Conservation (phyloP, 1,139 yeast species). For the Pichia sp. region DNA sequence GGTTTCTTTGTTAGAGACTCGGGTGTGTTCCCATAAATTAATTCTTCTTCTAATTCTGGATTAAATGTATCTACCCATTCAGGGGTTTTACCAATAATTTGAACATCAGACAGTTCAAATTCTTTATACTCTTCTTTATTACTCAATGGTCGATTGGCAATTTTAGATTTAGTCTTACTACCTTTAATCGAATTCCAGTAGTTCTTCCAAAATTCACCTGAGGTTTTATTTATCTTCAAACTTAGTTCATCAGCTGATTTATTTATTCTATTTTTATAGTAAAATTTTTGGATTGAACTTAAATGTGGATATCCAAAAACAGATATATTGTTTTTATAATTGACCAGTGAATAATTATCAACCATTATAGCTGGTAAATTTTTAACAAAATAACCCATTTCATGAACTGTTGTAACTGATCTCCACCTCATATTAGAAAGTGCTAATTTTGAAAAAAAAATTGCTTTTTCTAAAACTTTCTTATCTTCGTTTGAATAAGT, state of each 20-base stretch:
- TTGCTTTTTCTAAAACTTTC: constrained; percentile 36
- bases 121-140: constrained; percentile 26
- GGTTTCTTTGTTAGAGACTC: background rate
- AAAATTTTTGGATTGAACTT: constrained; percentile 45
- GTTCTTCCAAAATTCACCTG: constrained; percentile 43
- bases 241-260: constrained; percentile 27
- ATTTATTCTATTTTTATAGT: constrained; percentile 45
- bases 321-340: constrained; percentile 28
- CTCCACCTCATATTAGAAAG: constrained; percentile 50
- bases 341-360: constrained; percentile 40
- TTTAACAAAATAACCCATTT: constrained; percentile 50
- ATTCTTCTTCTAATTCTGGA: constrained; percentile 20
- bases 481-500: constrained; percentile 36
- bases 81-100: constrained; percentile 22
- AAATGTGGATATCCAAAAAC: constrained; percentile 59
- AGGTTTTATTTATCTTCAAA: constrained; percentile 30
- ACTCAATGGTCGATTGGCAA: constrained; percentile 9
- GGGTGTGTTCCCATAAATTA: background rate
- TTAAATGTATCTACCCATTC: constrained; percentile 24
- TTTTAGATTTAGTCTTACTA: background rate
- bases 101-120: constrained; percentile 22
- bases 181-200: constrained; percentile 37
- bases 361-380: constrained; percentile 39
- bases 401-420: constrained; percentile 50
- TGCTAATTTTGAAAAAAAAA: constrained; percentile 42